These are phyloP conservation scores for Phalaenopsis hybrid DNA, from an alignment of 116 monocot genomes.

Conservation along the genomic window DNA sequence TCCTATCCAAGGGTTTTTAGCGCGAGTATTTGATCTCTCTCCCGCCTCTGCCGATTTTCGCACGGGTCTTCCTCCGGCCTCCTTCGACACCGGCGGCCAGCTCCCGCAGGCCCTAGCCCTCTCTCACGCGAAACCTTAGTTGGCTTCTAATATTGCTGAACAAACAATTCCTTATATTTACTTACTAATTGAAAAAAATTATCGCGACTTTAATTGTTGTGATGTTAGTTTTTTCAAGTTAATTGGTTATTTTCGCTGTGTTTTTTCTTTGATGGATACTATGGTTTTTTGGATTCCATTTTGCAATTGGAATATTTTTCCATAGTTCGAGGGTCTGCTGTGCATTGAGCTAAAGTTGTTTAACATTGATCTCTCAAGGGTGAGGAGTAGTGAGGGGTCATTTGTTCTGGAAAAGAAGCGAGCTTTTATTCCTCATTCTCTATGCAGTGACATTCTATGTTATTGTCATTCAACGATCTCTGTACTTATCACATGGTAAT, in stretches of 20 bases:
- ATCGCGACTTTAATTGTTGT: not conserved
- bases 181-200: too few species aligned
- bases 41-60: too few species aligned
- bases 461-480: constrained; percentile 40
- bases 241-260: not conserved
- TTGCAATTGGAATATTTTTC: not conserved
- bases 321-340: not conserved
- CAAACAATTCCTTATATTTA: too few species aligned
- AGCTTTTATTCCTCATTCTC: constrained; percentile 34
- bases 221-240: not conserved
- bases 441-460: constrained; percentile 55
- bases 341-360: not conserved
- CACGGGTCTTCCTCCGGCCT: too few species aligned
- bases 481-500: constrained; percentile 47
- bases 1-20: too few species aligned
- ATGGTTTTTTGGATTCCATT: constrained; percentile 1
- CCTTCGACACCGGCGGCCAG: too few species aligned
- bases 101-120: too few species aligned
- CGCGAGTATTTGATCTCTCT: too few species aligned
- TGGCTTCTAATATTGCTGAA: too few species aligned
- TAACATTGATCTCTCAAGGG: not conserved
- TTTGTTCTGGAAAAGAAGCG: constrained; percentile 36
- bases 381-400: constrained; percentile 13
- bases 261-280: not conserved
- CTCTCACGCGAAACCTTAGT: too few species aligned